Base-by-base conservation (phyloP, 139 green algal genomes). In the Pycnococcus provasolii region DNA sequence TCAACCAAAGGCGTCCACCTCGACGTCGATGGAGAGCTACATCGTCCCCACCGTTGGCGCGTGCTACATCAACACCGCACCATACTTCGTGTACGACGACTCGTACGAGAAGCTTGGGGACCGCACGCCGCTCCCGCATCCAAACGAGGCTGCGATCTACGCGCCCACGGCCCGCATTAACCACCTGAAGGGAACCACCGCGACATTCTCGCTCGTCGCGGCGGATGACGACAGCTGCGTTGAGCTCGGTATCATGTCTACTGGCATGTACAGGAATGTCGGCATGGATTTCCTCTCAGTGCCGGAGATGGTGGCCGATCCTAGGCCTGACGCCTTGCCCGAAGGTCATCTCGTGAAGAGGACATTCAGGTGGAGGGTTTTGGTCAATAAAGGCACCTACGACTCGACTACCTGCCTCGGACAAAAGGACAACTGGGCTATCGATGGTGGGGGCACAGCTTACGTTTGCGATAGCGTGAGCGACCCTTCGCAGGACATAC, bases 11-110 rank as follows among this genome's bases (percentile, higher is more conserved):
- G 26, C 57, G 42, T 46, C 47, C 53, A 72, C 40, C 26, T 26
- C 26, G 26, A 26, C 26, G 26, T 26, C 26, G 26, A 26, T 26
- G 26, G 26, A 26, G 26, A 26, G 26, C 26, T 26, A 26, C 37
- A 65, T 72, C 37, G 66, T 72, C 40, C 66, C 66, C 37, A 37
- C 54, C 8, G 58, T 53, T 45, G 66, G 66, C 3, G 51, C 55
- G 9, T 72, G 66, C 66, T 66, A 72, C 66, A 11, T 72, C 52
- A 72, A 72, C 54, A 64, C 26, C 39, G 54, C 53, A 3, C 66
- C 66, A 39, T 62, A 72, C 53, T 72, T 53, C 51, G 54, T 72
- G 4, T 50, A 70, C 48, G 15, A n/a, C 53, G 41, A 66, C 50
- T 13, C 50, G 13, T 37, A 55, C 50, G 13, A 55, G 11, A 37